Evolutionary conservation across 371 early-diverging fungal genomes (phyloP).

Genomic region (Syncephalastrum monosporum): DNA sequence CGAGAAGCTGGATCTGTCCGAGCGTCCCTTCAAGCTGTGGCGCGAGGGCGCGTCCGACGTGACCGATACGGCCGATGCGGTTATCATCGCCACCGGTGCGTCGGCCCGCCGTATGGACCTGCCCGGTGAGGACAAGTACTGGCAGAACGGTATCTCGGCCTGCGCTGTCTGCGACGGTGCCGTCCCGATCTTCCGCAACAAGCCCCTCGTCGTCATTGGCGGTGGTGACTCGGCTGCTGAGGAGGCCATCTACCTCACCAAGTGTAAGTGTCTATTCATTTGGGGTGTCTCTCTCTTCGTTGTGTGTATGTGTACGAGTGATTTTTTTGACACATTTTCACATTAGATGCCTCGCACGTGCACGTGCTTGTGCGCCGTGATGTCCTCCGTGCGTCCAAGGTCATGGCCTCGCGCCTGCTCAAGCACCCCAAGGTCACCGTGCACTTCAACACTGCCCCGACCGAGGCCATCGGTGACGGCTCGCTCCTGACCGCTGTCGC

Average conservation of each 20-base stretch:
- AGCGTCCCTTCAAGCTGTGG: conserved; percentile 91
- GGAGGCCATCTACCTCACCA: conserved; percentile 96
- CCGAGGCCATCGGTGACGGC: conserved; percentile 85
- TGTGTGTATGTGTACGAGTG: background rate
- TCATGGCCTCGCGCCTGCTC: conserved; percentile 89
- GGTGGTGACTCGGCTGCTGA: conserved; percentile 99
- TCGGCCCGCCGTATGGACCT: conserved; percentile 93
- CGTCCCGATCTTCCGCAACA: conserved; percentile 94
- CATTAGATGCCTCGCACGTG: conserved; percentile 79
- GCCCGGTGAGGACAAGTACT: conserved; percentile 52
- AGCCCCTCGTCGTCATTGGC: conserved; percentile 93
- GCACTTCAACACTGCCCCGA: conserved; percentile 86
- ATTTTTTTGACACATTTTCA: background rate
- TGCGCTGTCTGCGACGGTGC: conserved; percentile 99
- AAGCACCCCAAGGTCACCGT: conserved; percentile 91
- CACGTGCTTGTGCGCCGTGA: conserved; percentile 95
- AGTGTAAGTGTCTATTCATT: conserved; percentile 41
- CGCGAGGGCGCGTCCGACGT: conserved; percentile 76
- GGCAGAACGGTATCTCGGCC: conserved; percentile 93
- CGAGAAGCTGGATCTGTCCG: conserved; percentile 74
- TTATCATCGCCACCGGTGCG: conserved; percentile 98
- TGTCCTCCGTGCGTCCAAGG: conserved; percentile 94
- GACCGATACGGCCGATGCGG: conserved; percentile 74
- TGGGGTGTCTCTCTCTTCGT: too few relatives aligned
- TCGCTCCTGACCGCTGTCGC: conserved; percentile 72